phyloP scores from a whole-genome alignment of 345 rosid species.

The Lumnitzera racemosa region DNA sequence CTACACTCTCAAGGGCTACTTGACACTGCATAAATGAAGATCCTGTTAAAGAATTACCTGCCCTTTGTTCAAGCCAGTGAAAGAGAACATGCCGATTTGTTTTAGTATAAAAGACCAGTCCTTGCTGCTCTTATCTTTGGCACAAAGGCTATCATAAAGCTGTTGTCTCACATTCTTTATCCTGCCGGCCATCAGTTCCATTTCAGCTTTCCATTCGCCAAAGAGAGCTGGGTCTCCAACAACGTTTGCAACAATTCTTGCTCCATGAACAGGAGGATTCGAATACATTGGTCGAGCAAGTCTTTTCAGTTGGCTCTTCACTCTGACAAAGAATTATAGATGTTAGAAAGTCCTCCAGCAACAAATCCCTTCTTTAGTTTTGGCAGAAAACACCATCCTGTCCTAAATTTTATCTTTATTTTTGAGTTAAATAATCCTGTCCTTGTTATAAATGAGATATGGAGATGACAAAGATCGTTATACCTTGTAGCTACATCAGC shows the following conservation, averaged over 20 bases:
- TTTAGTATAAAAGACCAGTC: conserved; percentile 91
- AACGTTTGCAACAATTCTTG: conserved; percentile 82
- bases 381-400: too few species aligned
- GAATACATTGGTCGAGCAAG: conserved; percentile 98
- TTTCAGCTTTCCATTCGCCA: conserved; percentile 86
- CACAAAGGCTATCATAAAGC: conserved; percentile 58
- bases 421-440: too few species aligned
- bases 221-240: conserved; percentile 83
- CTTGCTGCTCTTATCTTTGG: conserved; percentile 82
- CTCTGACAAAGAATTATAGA: conserved; percentile 35
- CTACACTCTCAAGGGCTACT: background rate
- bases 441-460: too few species aligned
- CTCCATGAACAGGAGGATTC: conserved; percentile 93
- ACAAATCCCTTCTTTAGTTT: too few species aligned
- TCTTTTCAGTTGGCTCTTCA: conserved; percentile 95
- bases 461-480: background rate
- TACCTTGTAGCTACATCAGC: conserved; percentile 84
- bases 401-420: too few species aligned
- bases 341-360: too few species aligned
- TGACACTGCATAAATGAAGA: background rate
- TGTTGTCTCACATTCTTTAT: conserved; percentile 78
- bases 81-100: conserved; percentile 99
- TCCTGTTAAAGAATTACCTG: conserved; percentile 40
- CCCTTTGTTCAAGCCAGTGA: conserved; percentile 82
- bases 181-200: conserved; percentile 99